Percentiles rank a stretch among this genome's conserved stretches.
Evolutionary conservation across 805 yeast genomes (phyloP).

Genomic region (Torulaspora delbrueckii): DNA sequence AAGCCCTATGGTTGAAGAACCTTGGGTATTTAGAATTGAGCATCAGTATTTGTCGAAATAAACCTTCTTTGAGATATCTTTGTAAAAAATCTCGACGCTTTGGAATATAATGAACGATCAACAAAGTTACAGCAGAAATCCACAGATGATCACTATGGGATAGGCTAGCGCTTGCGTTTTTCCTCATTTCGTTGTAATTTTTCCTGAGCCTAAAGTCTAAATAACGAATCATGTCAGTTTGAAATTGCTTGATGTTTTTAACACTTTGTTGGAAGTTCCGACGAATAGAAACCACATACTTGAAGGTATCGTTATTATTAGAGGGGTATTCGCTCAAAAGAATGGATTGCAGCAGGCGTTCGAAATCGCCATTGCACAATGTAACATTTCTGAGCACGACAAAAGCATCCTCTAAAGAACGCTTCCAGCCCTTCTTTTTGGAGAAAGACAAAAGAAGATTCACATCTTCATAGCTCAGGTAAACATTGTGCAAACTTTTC

Average conservation of each 20-base stretch:
- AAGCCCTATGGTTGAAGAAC: slow-evolving; percentile 2
- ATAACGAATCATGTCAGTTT: slow-evolving; percentile 9
- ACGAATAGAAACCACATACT: neutral
- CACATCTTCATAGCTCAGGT: neutral
- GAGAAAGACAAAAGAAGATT: neutral
- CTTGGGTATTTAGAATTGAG: slow-evolving; percentile 9
- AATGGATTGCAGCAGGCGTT: slow-evolving; percentile 2
- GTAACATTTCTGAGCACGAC: neutral
- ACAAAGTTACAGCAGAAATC: slow-evolving; percentile 5
- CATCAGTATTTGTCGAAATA: slow-evolving; percentile 12
- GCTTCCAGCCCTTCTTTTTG: neutral
- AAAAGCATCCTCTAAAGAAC: neutral
- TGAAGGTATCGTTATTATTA: neutral
- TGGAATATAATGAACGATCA: slow-evolving; percentile 14
- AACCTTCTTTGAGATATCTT: slow-evolving; percentile 7
- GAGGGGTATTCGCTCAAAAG: slow-evolving; percentile 1
- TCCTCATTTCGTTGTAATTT: slow-evolving; percentile 6
- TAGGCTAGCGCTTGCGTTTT: neutral
- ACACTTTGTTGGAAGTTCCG: slow-evolving; percentile 4
- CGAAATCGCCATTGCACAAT: slow-evolving; percentile 6
- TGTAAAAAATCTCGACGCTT: slow-evolving; percentile 11
- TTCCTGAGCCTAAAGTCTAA: slow-evolving; percentile 5
- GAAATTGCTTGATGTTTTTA: slow-evolving; percentile 4
- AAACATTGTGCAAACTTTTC: slow-evolving; percentile 2
- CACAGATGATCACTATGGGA: slow-evolving; percentile 1